Percentiles rank a stretch among this genome's conserved stretches.
phyloP scores from a whole-genome alignment of 257 asterid genomes.

The Scutellaria galericulata region DNA sequence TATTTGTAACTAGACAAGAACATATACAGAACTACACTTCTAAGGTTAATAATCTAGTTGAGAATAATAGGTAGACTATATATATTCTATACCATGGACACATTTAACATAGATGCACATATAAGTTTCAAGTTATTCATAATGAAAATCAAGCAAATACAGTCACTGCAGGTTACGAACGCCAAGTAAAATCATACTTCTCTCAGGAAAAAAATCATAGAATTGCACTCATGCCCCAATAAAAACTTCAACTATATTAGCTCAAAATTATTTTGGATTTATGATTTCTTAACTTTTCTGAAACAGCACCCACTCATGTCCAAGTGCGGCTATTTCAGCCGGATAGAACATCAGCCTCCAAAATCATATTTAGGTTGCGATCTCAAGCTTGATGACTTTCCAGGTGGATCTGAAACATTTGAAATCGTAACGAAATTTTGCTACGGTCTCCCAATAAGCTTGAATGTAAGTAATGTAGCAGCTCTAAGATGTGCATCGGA shows the following conservation, averaged over 20 bases:
- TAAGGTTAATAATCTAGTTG: not conserved
- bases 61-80: not conserved
- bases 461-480: constrained; percentile 64
- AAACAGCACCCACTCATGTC: constrained; percentile 73
- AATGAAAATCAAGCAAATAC: not conserved
- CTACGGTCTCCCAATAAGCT: constrained; percentile 60
- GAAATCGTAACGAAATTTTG: constrained; percentile 65
- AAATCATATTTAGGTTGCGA: constrained; percentile 45
- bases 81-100: not conserved
- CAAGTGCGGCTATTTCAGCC: constrained; percentile 64
- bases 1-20: constrained; percentile 16
- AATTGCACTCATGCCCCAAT: not conserved
- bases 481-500: constrained; percentile 84
- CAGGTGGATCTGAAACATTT: constrained; percentile 82
- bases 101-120: not conserved
- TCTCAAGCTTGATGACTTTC: constrained; percentile 66
- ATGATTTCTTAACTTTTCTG: constrained; percentile 23
- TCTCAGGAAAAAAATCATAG: not conserved
- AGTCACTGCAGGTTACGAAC: not conserved
- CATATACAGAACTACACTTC: not conserved
- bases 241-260: not conserved
- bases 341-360: constrained; percentile 47
- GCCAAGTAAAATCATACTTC: not conserved
- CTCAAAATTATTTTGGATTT: not conserved
- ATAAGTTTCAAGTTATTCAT: not conserved